Conservation (phyloP, 2,329 filamentous ascomycete genomes). For the Ophiostoma sp. region DNA sequence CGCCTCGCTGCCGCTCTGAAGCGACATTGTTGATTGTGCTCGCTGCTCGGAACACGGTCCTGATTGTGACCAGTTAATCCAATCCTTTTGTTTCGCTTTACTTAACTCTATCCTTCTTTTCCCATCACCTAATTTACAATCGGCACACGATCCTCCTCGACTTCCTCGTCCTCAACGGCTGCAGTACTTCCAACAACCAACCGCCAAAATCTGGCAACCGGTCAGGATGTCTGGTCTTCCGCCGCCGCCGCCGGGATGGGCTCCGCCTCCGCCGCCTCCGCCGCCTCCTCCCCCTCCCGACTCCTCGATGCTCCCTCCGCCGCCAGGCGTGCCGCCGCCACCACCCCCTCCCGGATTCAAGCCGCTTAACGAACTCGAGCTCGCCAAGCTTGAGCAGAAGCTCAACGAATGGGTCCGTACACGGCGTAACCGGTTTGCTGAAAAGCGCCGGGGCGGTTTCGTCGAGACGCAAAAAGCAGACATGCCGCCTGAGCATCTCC, state of each 20-base stretch:
- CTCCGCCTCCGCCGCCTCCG: conserved; percentile 42
- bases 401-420: conserved; percentile 97
- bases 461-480: conserved; percentile 98
- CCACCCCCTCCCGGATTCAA: conserved; percentile 78
- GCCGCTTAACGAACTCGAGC: conserved; percentile 72
- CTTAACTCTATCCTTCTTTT: neutral
- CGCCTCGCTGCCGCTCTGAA: neutral
- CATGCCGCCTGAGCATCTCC: conserved; percentile 95
- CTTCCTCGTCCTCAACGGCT: neutral
- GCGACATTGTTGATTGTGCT: conserved; percentile 5
- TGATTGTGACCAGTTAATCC: neutral
- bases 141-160: neutral
- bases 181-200: neutral
- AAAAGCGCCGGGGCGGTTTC: conserved; percentile 94
- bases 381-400: conserved; percentile 95
- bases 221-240: conserved; percentile 28
- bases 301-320: conserved; percentile 49
- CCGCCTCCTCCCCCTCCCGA: conserved; percentile 32
- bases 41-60: neutral
- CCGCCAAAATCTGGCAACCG: neutral
- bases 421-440: conserved; percentile 88
- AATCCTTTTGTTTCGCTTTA: neutral
- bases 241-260: conserved; percentile 56
- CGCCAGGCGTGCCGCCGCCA: conserved; percentile 51
- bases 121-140: neutral